phyloP scores from a whole-genome alignment of 495 filamentous ascomycete genomes.

The Penicillium arizonense region DNA sequence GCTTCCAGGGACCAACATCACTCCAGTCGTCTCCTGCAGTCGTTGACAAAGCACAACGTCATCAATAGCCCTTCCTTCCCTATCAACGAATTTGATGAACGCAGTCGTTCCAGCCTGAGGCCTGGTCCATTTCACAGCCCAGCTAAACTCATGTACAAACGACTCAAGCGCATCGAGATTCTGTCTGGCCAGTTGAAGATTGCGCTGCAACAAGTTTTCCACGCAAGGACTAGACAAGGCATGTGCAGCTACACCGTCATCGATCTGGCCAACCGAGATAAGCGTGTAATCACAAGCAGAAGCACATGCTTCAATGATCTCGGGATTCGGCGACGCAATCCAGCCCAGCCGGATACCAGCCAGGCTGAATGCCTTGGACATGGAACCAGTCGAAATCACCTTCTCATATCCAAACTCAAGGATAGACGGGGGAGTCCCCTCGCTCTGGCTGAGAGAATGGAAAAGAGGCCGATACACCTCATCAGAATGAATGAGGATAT shows the following conservation, averaged over 20 bases:
- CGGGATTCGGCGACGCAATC: slow-evolving; percentile 64
- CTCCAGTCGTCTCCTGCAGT: slow-evolving; percentile 66
- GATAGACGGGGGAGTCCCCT: slow-evolving; percentile 61
- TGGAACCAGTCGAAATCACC: slow-evolving; percentile 71
- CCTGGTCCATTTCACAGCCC: slow-evolving; percentile 64
- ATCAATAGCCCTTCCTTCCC: slow-evolving; percentile 59
- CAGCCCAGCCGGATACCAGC: slow-evolving; percentile 83
- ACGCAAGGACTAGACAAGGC: slow-evolving; percentile 61
- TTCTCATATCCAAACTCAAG: slow-evolving; percentile 68
- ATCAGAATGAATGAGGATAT: slow-evolving; percentile 69
- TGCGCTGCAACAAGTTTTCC: slow-evolving; percentile 63
- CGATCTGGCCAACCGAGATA: slow-evolving; percentile 80
- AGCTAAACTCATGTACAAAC: slow-evolving; percentile 57
- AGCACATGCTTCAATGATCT: slow-evolving; percentile 62
- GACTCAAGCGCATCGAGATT: slow-evolving; percentile 65
- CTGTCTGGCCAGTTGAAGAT: slow-evolving; percentile 63
- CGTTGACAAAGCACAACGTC: slow-evolving; percentile 67
- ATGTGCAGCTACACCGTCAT: slow-evolving; percentile 73
- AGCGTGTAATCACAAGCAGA: slow-evolving; percentile 76
- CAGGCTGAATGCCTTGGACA: slow-evolving; percentile 83
- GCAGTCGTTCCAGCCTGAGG: slow-evolving; percentile 82
- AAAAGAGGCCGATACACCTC: slow-evolving; percentile 88
- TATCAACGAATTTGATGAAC: slow-evolving; percentile 65
- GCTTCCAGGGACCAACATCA: slow-evolving; percentile 73
- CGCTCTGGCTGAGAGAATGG: slow-evolving; percentile 59